These are phyloP conservation scores for Trebouxia sp. DNA, from an alignment of 139 green algal genomes.

Conservation along the genomic window DNA sequence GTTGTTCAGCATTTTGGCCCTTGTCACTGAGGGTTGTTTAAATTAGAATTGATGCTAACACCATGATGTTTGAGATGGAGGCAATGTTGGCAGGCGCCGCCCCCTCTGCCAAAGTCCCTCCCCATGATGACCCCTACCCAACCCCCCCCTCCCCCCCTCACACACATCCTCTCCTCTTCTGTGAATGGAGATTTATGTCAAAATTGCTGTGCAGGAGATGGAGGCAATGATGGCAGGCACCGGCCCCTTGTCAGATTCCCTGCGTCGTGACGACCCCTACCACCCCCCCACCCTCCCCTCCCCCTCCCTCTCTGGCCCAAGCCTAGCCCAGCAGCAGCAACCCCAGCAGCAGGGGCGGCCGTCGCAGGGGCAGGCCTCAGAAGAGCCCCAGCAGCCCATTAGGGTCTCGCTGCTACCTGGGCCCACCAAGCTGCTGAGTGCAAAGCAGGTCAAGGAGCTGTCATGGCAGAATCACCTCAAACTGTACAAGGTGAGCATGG, in stretches of 20 bases:
- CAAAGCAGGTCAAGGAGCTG: conserved; percentile 15
- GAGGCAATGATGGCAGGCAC: neutral
- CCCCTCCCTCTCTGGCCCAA: neutral
- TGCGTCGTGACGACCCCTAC: neutral
- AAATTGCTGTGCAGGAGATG: neutral
- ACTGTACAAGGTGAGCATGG: neutral
- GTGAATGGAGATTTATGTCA: too few species aligned
- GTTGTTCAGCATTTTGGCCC: too few species aligned
- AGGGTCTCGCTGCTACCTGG: conserved; percentile 1
- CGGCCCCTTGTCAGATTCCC: neutral
- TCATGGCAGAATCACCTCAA: conserved; percentile 23
- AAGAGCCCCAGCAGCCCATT: neutral
- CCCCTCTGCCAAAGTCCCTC: too few species aligned
- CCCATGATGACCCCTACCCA: neutral
- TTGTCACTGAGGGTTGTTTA: too few species aligned
- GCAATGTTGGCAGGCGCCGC: too few species aligned
- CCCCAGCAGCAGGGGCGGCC: neutral
- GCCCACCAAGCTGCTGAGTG: neutral
- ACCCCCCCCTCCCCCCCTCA: too few species aligned
- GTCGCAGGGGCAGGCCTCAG: neutral
- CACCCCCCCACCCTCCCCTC: neutral
- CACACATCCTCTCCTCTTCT: too few species aligned
- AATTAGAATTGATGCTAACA: too few species aligned
- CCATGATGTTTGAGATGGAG: too few species aligned
- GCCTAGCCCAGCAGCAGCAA: conserved; percentile 10